These are phyloP conservation scores for Immersiporthe knoxdaviesiana DNA, from an alignment of 2,329 filamentous ascomycete species.

Conservation along the genomic window DNA sequence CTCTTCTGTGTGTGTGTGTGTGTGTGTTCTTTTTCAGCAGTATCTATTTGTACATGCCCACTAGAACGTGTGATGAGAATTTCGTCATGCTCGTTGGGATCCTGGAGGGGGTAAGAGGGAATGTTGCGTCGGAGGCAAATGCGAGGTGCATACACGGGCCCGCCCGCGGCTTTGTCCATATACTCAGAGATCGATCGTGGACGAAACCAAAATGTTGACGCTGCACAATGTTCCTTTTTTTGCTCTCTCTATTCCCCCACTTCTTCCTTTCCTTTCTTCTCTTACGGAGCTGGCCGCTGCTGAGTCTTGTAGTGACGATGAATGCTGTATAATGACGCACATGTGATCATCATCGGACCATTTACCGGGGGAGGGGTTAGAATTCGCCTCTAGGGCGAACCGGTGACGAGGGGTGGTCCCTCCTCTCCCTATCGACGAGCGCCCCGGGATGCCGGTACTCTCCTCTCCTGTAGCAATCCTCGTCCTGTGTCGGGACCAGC, in stretches of 20 bases:
- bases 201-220: not conserved
- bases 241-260: no score
- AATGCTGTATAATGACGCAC: constrained; percentile 7
- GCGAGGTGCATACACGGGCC: not conserved
- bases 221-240: not conserved
- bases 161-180: not conserved
- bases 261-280: not conserved
- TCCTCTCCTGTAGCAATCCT: not conserved
- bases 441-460: not conserved
- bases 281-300: constrained; percentile 2
- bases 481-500: constrained; percentile 5
- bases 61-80: not conserved
- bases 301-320: not conserved
- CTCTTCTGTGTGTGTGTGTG: not conserved
- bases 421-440: not conserved
- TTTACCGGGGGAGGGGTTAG: not conserved
- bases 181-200: not conserved
- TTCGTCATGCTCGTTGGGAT: not conserved
- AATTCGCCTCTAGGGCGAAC: constrained; percentile 2
- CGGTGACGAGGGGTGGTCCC: not conserved
- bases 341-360: not conserved
- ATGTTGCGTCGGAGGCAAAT: not conserved
- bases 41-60: not conserved
- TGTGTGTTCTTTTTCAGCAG: not conserved
- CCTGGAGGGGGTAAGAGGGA: not conserved